Conservation (phyloP, 495 filamentous ascomycete genomes). For the Aspergillus indologenus region DNA sequence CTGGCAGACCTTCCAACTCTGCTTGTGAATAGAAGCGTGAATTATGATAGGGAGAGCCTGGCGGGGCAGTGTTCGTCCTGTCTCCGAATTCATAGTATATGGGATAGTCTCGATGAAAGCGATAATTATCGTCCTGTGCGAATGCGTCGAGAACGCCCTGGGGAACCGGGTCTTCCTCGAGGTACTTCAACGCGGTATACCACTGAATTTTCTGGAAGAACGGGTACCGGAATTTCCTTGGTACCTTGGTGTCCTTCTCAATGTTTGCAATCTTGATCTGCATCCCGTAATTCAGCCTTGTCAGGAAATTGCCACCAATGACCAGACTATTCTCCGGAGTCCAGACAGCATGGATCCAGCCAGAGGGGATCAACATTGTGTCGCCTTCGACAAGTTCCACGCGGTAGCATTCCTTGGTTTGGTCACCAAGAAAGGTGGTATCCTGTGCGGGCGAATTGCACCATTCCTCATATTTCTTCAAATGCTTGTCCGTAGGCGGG, state of each 20-base stretch:
- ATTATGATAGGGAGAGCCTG: slow-evolving; percentile 51
- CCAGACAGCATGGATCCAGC: slow-evolving; percentile 82
- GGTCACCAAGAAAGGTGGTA: slow-evolving; percentile 61
- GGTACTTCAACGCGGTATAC: slow-evolving; percentile 65
- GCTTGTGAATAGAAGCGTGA: slow-evolving; percentile 64
- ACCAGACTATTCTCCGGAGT: slow-evolving; percentile 73
- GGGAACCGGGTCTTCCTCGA: slow-evolving; percentile 65
- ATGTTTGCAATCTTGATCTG: slow-evolving; percentile 69
- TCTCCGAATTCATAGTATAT: slow-evolving; percentile 59
- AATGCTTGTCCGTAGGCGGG: slow-evolving; percentile 66
- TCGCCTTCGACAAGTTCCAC: slow-evolving; percentile 71
- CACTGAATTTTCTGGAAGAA: slow-evolving; percentile 75
- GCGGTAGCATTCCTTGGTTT: slow-evolving; percentile 71
- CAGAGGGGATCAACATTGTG: slow-evolving; percentile 76
- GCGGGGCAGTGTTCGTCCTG: slow-evolving; percentile 46
- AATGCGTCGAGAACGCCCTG: slow-evolving; percentile 54
- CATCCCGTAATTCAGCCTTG: slow-evolving; percentile 65
- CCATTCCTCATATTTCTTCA: slow-evolving; percentile 79
- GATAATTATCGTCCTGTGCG: slow-evolving; percentile 48
- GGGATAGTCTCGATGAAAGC: slow-evolving; percentile 53
- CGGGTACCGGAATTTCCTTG: slow-evolving; percentile 67
- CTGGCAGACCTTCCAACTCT: slow-evolving; percentile 65
- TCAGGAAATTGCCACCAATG: slow-evolving; percentile 75
- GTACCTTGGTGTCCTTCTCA: slow-evolving; percentile 70
- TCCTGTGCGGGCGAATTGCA: slow-evolving; percentile 71